These are phyloP conservation scores for Penicillium sp. DNA, from an alignment of 2,329 filamentous ascomycete genomes.

Conservation along the genomic window DNA sequence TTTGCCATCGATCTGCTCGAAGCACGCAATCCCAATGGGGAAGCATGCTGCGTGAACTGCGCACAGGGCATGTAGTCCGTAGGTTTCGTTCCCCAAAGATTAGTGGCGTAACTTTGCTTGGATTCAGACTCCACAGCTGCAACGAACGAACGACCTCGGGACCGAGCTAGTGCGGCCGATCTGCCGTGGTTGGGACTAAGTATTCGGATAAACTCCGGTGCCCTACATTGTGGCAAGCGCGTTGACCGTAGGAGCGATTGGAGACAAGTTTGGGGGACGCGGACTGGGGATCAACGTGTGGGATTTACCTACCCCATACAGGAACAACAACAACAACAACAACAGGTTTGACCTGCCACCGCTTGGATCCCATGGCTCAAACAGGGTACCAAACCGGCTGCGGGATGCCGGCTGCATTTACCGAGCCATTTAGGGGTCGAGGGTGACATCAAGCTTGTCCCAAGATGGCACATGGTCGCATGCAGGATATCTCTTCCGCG, in stretches of 20 bases:
- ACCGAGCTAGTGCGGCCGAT: neutral
- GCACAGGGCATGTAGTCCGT: too few species aligned
- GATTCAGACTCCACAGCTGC: neutral
- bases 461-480: neutral
- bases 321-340: neutral
- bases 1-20: too few species aligned
- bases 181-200: conserved; percentile 2
- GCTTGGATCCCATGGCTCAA: neutral
- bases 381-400: neutral
- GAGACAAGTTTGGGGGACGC: neutral
- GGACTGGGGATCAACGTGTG: neutral
- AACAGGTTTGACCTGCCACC: neutral
- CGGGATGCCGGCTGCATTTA: neutral
- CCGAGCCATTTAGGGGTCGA: neutral
- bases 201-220: neutral
- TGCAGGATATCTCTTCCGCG: neutral
- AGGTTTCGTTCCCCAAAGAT: neutral
- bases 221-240: neutral
- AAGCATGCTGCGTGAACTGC: neutral
- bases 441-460: neutral
- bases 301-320: neutral
- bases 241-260: neutral
- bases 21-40: neutral
- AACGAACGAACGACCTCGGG: neutral
- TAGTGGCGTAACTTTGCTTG: neutral